Evolutionary conservation across 164 flowering plant species (phyloP).

Genomic region (Dillenia turbinata): DNA sequence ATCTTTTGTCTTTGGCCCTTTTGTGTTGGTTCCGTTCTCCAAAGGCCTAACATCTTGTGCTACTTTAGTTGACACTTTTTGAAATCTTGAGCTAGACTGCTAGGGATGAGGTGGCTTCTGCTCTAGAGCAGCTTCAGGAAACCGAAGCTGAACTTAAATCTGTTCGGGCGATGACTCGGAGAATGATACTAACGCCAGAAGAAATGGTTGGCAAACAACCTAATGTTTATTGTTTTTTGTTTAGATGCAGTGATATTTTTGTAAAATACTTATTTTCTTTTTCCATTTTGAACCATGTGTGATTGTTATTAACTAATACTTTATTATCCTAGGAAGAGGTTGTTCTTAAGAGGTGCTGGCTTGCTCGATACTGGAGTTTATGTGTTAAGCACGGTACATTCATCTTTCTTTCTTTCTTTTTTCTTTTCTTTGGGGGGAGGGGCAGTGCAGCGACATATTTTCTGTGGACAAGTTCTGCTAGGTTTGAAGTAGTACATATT

Average conservation of each 20-base stretch:
- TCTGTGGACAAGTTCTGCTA: too few species aligned
- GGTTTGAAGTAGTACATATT: too few species aligned
- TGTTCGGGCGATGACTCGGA: slow-evolving; percentile 47
- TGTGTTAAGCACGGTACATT: slow-evolving; percentile 69
- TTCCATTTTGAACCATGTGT: neutral
- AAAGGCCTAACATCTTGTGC: neutral
- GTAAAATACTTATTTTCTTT: neutral
- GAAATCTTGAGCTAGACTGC: slow-evolving; percentile 40
- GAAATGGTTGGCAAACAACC: slow-evolving; percentile 61
- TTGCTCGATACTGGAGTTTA: slow-evolving; percentile 88
- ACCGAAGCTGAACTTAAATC: slow-evolving; percentile 56
- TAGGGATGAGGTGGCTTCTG: slow-evolving; percentile 63
- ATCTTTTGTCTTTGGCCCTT: slow-evolving; percentile 5
- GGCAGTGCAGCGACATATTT: too few species aligned
- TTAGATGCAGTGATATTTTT: neutral
- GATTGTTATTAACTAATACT: slow-evolving; percentile 13
- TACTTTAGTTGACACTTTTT: slow-evolving; percentile 6
- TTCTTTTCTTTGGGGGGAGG: too few species aligned
- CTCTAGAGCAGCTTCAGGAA: slow-evolving; percentile 66
- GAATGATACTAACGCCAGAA: slow-evolving; percentile 72
- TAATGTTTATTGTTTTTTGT: neutral
- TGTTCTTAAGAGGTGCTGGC: slow-evolving; percentile 98
- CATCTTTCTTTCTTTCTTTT: slow-evolving; percentile 1
- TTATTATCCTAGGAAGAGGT: slow-evolving; percentile 74
- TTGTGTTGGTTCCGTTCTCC: neutral